These are phyloP conservation scores for Yamadazyma ubonensis DNA, from an alignment of 805 yeast species.

Conservation along the genomic window DNA sequence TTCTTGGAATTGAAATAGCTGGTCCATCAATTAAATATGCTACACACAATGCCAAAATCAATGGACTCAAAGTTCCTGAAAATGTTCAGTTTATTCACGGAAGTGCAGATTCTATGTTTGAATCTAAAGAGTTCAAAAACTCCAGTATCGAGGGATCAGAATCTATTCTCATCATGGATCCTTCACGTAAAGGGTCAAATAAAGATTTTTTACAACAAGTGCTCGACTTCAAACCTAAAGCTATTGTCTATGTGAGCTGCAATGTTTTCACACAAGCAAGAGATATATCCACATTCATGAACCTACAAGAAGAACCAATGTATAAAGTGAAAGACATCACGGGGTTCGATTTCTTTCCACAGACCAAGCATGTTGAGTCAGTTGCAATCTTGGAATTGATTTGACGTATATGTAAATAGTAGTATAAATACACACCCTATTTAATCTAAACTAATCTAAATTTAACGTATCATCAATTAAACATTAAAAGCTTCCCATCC, in stretches of 20 bases:
- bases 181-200: conserved; percentile 44
- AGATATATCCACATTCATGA: conserved; percentile 33
- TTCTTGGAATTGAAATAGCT: conserved; percentile 44
- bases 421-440: too few relatives aligned
- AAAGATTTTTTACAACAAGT: conserved; percentile 35
- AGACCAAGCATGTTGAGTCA: conserved; percentile 58
- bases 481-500: conserved; percentile 67
- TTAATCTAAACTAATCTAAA: background rate
- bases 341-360: conserved; percentile 53
- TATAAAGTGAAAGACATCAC: conserved; percentile 26
- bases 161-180: conserved; percentile 43
- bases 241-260: conserved; percentile 44
- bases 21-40: conserved; percentile 34
- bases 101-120: conserved; percentile 36
- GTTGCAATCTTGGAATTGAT: conserved; percentile 44
- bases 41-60: conserved; percentile 37
- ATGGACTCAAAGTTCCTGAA: conserved; percentile 30
- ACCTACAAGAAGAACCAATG: conserved; percentile 18
- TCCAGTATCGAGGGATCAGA: conserved; percentile 30
- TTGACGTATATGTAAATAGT: conserved; percentile 4
- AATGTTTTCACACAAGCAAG: conserved; percentile 48
- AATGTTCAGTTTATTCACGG: conserved; percentile 37
- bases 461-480: conserved; percentile 18
- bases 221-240: conserved; percentile 33
- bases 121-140: conserved; percentile 21